Percentiles rank a stretch among this genome's conserved stretches.
Conservation (phyloP, 768 basidiomycete genomes). For the Melanogaster broomeanus region DNA sequence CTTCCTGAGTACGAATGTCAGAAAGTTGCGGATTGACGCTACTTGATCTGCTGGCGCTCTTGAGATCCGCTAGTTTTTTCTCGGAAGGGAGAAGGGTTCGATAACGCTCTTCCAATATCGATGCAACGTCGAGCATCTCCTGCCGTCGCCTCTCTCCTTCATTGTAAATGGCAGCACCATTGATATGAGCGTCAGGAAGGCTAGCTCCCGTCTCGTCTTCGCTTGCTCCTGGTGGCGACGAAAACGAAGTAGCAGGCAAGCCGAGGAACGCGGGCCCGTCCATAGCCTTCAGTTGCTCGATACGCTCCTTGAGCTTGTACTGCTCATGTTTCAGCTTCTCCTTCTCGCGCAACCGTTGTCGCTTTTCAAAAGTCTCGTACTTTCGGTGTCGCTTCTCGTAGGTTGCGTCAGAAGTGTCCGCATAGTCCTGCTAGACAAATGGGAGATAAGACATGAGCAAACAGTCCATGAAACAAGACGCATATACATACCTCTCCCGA, state of each 20-base stretch:
- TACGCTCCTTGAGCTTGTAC: conserved; percentile 87
- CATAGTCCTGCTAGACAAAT: conserved; percentile 40
- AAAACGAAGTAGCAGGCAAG: conserved; percentile 60
- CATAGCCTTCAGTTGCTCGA: conserved; percentile 80
- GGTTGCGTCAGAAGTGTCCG: conserved; percentile 76
- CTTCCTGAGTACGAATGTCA: conserved; percentile 19
- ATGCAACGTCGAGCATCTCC: conserved; percentile 74
- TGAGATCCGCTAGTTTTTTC: conserved; percentile 41
- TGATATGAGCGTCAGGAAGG: conserved; percentile 37
- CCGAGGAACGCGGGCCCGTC: conserved; percentile 68
- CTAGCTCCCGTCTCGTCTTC: conserved; percentile 28
- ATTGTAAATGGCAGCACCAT: conserved; percentile 38
- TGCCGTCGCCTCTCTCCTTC: conserved; percentile 77
- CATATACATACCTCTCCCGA: conserved; percentile 64
- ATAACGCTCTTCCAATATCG: conserved; percentile 69
- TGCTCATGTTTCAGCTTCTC: conserved; percentile 92
- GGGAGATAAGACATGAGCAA: conserved; percentile 8
- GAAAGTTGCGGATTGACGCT: conserved; percentile 13
- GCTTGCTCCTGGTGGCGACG: conserved; percentile 29
- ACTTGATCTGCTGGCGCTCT: conserved; percentile 18
- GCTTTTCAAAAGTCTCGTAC: conserved; percentile 85
- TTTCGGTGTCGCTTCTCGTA: conserved; percentile 85
- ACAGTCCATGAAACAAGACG: conserved; percentile 2
- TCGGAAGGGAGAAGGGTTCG: conserved; percentile 73
- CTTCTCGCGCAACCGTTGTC: conserved; percentile 83